phyloP scores from a whole-genome alignment of 768 basidiomycete species.

The Crepidotus variabilis region DNA sequence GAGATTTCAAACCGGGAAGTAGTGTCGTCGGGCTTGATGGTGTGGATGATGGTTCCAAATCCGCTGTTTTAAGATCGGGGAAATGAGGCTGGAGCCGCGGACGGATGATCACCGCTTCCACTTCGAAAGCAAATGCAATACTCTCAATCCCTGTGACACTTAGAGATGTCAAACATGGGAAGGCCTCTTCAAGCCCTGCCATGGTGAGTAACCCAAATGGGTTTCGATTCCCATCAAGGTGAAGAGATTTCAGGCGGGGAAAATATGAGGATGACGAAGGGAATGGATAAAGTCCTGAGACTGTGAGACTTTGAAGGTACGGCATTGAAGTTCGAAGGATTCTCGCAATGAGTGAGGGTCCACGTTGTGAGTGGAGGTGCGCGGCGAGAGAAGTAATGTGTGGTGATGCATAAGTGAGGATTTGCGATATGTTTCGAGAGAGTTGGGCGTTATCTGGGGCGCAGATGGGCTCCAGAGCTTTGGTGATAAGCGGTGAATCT shows the following conservation, averaged over 20 bases:
- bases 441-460: conserved; percentile 18
- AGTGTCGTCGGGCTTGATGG: too few relatives aligned
- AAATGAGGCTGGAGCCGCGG: not conserved
- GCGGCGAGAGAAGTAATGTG: conserved; percentile 39
- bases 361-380: conserved; percentile 25
- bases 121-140: conserved; percentile 36
- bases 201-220: conserved; percentile 43
- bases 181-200: conserved; percentile 33
- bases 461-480: conserved; percentile 3
- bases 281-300: conserved; percentile 49
- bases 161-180: conserved; percentile 35
- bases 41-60: too few relatives aligned
- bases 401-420: conserved; percentile 34
- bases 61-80: too few relatives aligned
- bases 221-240: conserved; percentile 47
- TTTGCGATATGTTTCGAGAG: conserved; percentile 3
- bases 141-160: conserved; percentile 42
- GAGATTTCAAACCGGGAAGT: too few relatives aligned
- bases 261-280: conserved; percentile 28
- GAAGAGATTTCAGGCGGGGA: conserved; percentile 35
- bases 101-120: conserved; percentile 26
- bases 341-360: conserved; percentile 35
- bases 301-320: conserved; percentile 32
- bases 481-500: not conserved
- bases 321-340: conserved; percentile 42